A percentile compares a stretch with the other conserved stretches of the same genome.
These are phyloP conservation scores for Torulaspora pretoriensis DNA, from an alignment of 1,139 yeast genomes.

Conservation along the genomic window DNA sequence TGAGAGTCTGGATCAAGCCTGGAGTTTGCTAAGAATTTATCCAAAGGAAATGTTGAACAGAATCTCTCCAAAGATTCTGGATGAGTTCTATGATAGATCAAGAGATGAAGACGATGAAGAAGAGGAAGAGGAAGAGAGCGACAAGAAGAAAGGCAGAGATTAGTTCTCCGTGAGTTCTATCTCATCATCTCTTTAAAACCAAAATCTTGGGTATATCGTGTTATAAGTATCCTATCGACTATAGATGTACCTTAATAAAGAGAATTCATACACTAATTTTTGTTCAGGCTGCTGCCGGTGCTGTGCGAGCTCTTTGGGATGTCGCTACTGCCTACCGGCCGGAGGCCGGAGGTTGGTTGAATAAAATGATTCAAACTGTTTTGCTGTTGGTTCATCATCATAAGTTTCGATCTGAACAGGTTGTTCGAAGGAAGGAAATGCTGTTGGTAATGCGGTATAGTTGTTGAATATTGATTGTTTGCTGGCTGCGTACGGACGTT, in stretches of 20 bases:
- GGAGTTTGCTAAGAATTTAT: slow-evolving; percentile 96
- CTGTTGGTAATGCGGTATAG: slow-evolving; percentile 2
- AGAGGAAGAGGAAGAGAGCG: slow-evolving; percentile 40
- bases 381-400: slow-evolving; percentile 17
- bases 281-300: slow-evolving; percentile 6
- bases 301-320: slow-evolving; percentile 22
- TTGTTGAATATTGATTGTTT: neutral
- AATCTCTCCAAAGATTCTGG: slow-evolving; percentile 93
- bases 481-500: slow-evolving; percentile 14
- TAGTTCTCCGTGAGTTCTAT: slow-evolving; percentile 13
- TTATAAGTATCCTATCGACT: slow-evolving; percentile 6
- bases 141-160: slow-evolving; percentile 29
- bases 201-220: slow-evolving; percentile 5
- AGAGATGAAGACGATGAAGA: slow-evolving; percentile 59
- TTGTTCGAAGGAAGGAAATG: slow-evolving; percentile 6
- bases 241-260: slow-evolving; percentile 3
- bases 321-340: slow-evolving; percentile 13
- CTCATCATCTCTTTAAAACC: neutral
- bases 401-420: slow-evolving; percentile 11
- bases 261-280: neutral
- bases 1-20: slow-evolving; percentile 95
- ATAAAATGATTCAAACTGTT: slow-evolving; percentile 8
- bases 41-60: slow-evolving; percentile 98
- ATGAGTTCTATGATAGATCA: slow-evolving; percentile 90
- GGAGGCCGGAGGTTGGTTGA: slow-evolving; percentile 1